Base-by-base conservation (phyloP, 352 stramenopile species). In the Thraustochytrium sp. region DNA sequence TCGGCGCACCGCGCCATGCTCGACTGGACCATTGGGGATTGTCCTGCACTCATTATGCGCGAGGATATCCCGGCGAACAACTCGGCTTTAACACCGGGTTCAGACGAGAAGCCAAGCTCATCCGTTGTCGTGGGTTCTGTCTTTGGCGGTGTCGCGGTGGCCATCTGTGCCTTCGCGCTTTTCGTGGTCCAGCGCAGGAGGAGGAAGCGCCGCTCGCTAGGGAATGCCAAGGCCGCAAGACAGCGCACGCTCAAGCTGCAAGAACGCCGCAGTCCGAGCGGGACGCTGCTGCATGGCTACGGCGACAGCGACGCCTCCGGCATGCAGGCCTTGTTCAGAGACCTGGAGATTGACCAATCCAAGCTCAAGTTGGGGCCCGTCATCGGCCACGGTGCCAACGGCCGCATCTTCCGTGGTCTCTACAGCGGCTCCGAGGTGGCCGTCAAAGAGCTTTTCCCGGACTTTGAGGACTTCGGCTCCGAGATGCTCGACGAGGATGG, bases 371-470 rank as follows among this genome's bases (percentile, higher is more conserved):
- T 84, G 1, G 61, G 38, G 16, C 36, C 29, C 23, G 40, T 80
- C 0, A 84, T 84, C 44, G 75, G 63, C 2, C 54, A 84, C 31
- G 75, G 75, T n/a, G 55, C 75, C 8, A 84, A 84, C 31, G 75
- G 75, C 4, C 54, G 75, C 40, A 84, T 84, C 40, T 82, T 84
- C 26, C 9, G 31, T 34, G 75, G 34, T 9, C 11, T 29, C 5
- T 84, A 84, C 37, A 29, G 55, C 44, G 75, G 75, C 61, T 85
- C 75, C 36, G 61, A 84, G 23, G 75, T 84, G 36, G 75, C 75
- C 31, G 59, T 84, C 36, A 84, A 84, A 29, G 75, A 84, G 16
- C 23, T 84, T 48, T 84, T 76, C 26, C 55, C 75, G 0, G 46
- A 82, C 23, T 21, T 26, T 31, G 9, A 18, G 21, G 48, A 44